phyloP scores from a whole-genome alignment of 176 grass and related monocot genomes.

The Tillandsia leiboldiana region DNA sequence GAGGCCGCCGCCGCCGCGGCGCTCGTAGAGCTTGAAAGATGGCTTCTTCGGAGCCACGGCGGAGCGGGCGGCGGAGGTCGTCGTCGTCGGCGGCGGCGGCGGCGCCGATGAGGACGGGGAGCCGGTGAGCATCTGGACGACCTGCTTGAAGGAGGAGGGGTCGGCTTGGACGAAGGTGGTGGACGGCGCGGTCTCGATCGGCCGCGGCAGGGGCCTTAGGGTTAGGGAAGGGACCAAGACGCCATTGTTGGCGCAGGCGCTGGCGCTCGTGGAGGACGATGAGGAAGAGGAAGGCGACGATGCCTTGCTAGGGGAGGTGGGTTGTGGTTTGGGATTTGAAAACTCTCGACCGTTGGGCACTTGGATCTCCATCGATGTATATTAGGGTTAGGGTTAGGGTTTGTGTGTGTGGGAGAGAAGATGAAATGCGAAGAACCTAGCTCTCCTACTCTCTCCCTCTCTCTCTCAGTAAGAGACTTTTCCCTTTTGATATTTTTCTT shows the following conservation, averaged over 20 bases:
- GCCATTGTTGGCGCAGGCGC: slow-evolving; percentile 31
- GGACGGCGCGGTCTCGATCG: slow-evolving; percentile 79
- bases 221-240: slow-evolving; percentile 21
- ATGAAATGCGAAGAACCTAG: slow-evolving; percentile 16
- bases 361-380: slow-evolving; percentile 21
- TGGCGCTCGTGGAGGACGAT: slow-evolving; percentile 17
- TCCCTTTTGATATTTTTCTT: not conserved
- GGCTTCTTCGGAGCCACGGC: slow-evolving; percentile 74
- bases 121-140: slow-evolving; percentile 99
- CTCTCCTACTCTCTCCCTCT: slow-evolving; percentile 16
- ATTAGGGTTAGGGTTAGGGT: slow-evolving; percentile 7
- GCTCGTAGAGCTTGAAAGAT: slow-evolving; percentile 95
- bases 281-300: slow-evolving; percentile 27
- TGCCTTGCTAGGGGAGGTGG: slow-evolving; percentile 6
- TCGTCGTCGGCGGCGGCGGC: slow-evolving; percentile 14
- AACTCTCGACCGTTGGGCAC: slow-evolving; percentile 6
- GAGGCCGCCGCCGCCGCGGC: slow-evolving; percentile 60
- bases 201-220: slow-evolving; percentile 39
- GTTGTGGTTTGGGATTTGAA: slow-evolving; percentile 9
- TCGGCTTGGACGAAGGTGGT: slow-evolving; percentile 98
- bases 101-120: slow-evolving; percentile 31
- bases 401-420: slow-evolving; percentile 16
- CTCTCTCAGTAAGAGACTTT: slow-evolving; percentile 13
- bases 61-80: slow-evolving; percentile 10
- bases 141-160: slow-evolving; percentile 85